phyloP scores from a whole-genome alignment of 352 stramenopile species.

The Phytophthora sp. region DNA sequence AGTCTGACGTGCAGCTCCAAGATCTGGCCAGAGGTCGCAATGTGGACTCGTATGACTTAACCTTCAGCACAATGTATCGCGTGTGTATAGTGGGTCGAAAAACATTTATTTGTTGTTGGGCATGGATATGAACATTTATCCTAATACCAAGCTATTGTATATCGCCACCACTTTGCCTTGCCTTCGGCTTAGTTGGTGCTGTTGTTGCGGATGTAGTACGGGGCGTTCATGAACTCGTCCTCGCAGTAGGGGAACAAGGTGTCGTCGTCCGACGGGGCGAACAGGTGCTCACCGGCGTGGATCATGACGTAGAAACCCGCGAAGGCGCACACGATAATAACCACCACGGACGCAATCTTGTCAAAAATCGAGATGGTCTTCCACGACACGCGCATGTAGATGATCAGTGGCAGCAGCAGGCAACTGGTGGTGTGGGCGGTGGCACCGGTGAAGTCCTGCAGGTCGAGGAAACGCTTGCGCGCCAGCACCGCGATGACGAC shows the following conservation, averaged over 20 bases:
- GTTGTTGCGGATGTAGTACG: conserved; percentile 43
- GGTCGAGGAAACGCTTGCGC: conserved; percentile 48
- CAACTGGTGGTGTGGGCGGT: conserved; percentile 22
- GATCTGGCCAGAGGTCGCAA: too few species aligned
- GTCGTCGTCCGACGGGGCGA: conserved; percentile 34
- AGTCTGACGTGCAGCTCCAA: background rate
- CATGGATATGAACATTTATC: too few species aligned
- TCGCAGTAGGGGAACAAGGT: conserved; percentile 54
- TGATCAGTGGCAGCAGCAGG: conserved; percentile 48
- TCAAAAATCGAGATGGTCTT: conserved; percentile 41
- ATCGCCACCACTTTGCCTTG: background rate
- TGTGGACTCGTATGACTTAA: too few species aligned
- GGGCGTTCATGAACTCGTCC: conserved; percentile 34
- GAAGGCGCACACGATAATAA: conserved; percentile 43
- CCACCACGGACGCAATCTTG: conserved; percentile 36
- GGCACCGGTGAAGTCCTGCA: conserved; percentile 48
- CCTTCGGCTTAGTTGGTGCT: conserved; percentile 10
- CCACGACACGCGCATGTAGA: conserved; percentile 48
- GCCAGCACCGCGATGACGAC: conserved; percentile 38
- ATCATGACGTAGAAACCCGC: conserved; percentile 53
- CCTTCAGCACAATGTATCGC: too few species aligned
- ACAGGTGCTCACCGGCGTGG: conserved; percentile 47
- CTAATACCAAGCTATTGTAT: conserved; percentile 2
- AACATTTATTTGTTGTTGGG: background rate
- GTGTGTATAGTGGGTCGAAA: background rate